Evolutionary conservation across 208 protist species (phyloP).

Genomic region (Wallacemonas sp.): DNA sequence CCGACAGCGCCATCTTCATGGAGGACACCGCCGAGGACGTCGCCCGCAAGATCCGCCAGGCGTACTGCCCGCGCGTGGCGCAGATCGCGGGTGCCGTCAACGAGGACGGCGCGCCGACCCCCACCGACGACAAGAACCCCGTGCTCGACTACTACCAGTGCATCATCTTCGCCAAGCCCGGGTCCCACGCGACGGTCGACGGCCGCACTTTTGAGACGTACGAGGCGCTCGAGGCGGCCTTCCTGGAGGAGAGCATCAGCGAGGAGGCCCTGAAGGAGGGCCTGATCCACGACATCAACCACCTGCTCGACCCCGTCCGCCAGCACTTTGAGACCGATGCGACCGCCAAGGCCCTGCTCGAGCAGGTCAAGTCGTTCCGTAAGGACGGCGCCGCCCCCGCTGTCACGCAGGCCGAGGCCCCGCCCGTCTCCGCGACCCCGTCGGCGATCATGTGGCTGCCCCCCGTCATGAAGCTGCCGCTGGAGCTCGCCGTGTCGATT

Average conservation of each 20-base stretch:
- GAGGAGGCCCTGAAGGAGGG: constrained; percentile 85
- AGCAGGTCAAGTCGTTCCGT: constrained; percentile 86
- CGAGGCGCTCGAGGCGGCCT: constrained; percentile 78
- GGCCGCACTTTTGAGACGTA: constrained; percentile 73
- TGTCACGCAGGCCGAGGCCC: constrained; percentile 2
- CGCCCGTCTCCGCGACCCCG: constrained; percentile 35
- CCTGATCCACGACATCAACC: constrained; percentile 89
- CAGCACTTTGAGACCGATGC: constrained; percentile 91
- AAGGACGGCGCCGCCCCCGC: constrained; percentile 30
- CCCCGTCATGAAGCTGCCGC: constrained; percentile 51
- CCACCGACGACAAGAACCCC: constrained; percentile 92
- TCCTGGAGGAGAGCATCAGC: constrained; percentile 62
- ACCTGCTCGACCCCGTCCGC: constrained; percentile 94
- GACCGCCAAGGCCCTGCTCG: constrained; percentile 85
- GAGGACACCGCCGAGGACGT: constrained; percentile 97
- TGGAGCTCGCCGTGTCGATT: constrained; percentile 63
- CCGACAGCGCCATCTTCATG: constrained; percentile 99
- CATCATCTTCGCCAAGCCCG: constrained; percentile 86
- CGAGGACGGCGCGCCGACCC: constrained; percentile 74
- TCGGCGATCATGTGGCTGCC: constrained; percentile 77
- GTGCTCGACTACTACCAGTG: constrained; percentile 95
- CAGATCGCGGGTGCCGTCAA: constrained; percentile 49
- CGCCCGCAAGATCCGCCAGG: constrained; percentile 93
- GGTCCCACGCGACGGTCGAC: constrained; percentile 38
- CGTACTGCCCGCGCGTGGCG: constrained; percentile 92